A percentile compares a stretch with the other conserved stretches of the same genome.
phyloP scores from a whole-genome alignment of 1,284 basidiomycete species.

The Irpex sp. region DNA sequence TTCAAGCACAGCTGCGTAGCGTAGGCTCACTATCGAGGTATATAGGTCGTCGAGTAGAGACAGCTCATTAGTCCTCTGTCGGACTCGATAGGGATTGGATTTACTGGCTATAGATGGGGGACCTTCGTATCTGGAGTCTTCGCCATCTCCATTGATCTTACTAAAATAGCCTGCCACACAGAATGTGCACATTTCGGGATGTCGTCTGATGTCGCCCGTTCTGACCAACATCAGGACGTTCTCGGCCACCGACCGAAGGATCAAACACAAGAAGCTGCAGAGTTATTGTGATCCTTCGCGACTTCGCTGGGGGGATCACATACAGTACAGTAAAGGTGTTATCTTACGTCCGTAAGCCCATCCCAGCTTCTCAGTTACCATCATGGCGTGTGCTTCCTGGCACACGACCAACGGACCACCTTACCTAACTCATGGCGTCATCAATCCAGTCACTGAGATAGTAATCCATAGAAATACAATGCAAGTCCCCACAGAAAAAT shows the following conservation, averaged over 20 bases:
- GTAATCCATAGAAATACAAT: not conserved
- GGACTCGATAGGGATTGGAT: not conserved
- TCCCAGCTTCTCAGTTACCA: not conserved
- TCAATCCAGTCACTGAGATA: not conserved
- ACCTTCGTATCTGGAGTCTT: not conserved
- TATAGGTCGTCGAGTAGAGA: not conserved
- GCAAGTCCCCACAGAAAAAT: not conserved
- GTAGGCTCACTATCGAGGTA: not conserved
- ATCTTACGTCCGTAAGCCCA: not conserved
- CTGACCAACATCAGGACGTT: too few species aligned
- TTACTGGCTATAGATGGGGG: not conserved
- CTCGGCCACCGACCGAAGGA: not conserved
- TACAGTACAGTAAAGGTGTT: not conserved
- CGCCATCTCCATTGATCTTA: not conserved
- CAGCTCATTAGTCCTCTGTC: not conserved
- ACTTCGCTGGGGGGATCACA: too few species aligned
- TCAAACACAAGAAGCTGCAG: not conserved
- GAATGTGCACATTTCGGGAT: too few species aligned
- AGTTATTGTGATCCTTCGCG: not conserved
- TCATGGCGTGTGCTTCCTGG: not conserved
- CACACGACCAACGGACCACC: not conserved
- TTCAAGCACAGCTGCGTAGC: not conserved
- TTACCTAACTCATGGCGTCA: not conserved
- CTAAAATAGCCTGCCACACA: too few species aligned
- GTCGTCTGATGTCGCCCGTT: too few species aligned